phyloP scores from a whole-genome alignment of 2,329 filamentous ascomycete species.

The Trichophyton equinum region DNA sequence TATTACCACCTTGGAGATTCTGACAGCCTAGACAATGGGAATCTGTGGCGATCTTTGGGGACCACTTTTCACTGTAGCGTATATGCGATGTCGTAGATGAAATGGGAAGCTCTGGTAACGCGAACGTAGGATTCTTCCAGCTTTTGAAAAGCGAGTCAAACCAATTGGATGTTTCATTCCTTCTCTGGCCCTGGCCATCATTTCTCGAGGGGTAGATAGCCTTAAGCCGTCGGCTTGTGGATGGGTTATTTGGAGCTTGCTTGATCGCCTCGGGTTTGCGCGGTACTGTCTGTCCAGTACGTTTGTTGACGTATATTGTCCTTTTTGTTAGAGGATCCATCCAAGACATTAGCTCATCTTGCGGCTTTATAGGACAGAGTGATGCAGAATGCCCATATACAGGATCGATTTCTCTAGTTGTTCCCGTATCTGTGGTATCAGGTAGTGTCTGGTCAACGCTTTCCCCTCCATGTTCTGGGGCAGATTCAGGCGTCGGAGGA shows the following conservation, averaged over 20 bases:
- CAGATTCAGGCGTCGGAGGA: not conserved
- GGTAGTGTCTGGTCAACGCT: not conserved
- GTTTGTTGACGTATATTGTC: conserved; percentile 22
- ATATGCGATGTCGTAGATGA: conserved; percentile 16
- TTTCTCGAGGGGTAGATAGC: not conserved
- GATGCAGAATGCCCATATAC: not conserved
- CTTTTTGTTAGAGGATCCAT: conserved; percentile 45
- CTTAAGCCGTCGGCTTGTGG: not conserved
- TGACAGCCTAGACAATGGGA: not conserved
- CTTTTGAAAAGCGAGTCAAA: conserved; percentile 46
- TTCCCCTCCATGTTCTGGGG: not conserved
- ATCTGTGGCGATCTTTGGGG: not conserved
- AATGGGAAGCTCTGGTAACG: conserved; percentile 35
- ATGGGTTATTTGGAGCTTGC: not conserved
- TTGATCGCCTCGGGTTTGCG: conserved; percentile 4
- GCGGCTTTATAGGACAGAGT: not conserved
- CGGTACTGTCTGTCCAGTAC: conserved; percentile 24
- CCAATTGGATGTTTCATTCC: conserved; percentile 34
- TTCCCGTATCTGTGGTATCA: not conserved
- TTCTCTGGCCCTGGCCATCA: not conserved
- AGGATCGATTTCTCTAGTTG: not conserved
- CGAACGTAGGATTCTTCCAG: conserved; percentile 70
- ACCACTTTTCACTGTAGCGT: not conserved
- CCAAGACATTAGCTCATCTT: conserved; percentile 39
- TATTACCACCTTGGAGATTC: not conserved